Evolutionary conservation across 2,329 filamentous ascomycete species (phyloP).

Genomic region (Periconia sp.): DNA sequence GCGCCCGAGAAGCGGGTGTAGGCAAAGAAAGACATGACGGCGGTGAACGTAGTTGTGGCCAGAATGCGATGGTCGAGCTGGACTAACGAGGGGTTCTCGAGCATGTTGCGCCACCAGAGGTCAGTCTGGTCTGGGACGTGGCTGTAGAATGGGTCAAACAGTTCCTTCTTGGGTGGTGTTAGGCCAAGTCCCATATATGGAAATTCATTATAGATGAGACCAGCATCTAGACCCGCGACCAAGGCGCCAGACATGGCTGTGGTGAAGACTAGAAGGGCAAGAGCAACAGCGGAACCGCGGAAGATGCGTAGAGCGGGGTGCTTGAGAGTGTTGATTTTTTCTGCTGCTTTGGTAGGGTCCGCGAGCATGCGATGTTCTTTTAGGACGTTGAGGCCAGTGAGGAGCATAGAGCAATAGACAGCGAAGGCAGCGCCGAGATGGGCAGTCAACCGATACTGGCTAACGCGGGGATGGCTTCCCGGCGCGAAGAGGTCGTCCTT

Average conservation of each 20-base stretch:
- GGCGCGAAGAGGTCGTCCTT: conserved; percentile 95
- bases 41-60: conserved; percentile 85
- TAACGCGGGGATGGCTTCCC: conserved; percentile 88
- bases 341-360: conserved; percentile 67
- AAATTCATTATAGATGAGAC: conserved; percentile 98
- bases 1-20: conserved; percentile 74
- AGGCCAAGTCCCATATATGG: conserved; percentile 90
- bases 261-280: conserved; percentile 79
- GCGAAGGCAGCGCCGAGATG: conserved; percentile 90
- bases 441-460: conserved; percentile 88
- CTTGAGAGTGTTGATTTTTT: conserved; percentile 66
- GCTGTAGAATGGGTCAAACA: conserved; percentile 85
- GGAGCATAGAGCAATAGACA: conserved; percentile 93
- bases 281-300: conserved; percentile 71
- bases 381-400: conserved; percentile 84
- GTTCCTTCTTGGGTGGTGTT: conserved; percentile 79
- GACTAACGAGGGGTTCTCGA: conserved; percentile 94
- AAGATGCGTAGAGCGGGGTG: conserved; percentile 72
- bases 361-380: conserved; percentile 75
- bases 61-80: conserved; percentile 95
- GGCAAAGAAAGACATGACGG: conserved; percentile 78
- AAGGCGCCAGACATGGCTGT: conserved; percentile 94
- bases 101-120: conserved; percentile 95
- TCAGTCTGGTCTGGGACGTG: conserved; percentile 79
- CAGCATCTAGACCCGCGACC: conserved; percentile 93